Conservation (phyloP, 257 asterid species). For the Ilex aquifolium region DNA sequence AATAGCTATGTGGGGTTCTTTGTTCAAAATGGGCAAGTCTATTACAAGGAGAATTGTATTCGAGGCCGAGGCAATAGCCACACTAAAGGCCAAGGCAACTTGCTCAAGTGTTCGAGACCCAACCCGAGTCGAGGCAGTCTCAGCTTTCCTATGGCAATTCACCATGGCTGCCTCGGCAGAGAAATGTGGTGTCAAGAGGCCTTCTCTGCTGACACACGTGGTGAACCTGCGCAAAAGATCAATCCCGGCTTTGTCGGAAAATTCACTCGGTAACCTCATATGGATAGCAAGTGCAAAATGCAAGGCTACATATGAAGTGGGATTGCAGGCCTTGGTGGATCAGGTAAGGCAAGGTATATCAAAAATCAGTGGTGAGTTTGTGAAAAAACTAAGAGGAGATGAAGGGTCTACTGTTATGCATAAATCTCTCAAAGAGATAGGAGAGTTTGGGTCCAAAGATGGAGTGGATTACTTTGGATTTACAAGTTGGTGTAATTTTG, state of each 20-base stretch:
- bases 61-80: slow-evolving; percentile 26
- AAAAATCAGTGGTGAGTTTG: slow-evolving; percentile 29
- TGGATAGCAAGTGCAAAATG: slow-evolving; percentile 53
- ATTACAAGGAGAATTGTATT: slow-evolving; percentile 58
- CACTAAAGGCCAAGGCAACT: slow-evolving; percentile 28
- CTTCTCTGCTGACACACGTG: slow-evolving; percentile 56
- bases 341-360: slow-evolving; percentile 31
- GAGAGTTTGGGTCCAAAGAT: slow-evolving; percentile 32
- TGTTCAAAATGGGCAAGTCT: slow-evolving; percentile 53
- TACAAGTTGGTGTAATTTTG: slow-evolving; percentile 74
- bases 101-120: slow-evolving; percentile 11
- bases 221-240: slow-evolving; percentile 57
- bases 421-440: slow-evolving; percentile 38
- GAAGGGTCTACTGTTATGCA: slow-evolving; percentile 38
- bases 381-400: slow-evolving; percentile 35
- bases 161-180: slow-evolving; percentile 32
- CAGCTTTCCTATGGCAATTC: slow-evolving; percentile 63
- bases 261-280: slow-evolving; percentile 52
- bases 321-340: slow-evolving; percentile 26
- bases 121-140: slow-evolving; percentile 58
- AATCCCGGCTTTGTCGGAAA: slow-evolving; percentile 27
- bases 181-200: slow-evolving; percentile 17
- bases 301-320: slow-evolving; percentile 1
- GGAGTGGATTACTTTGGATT: slow-evolving; percentile 45
- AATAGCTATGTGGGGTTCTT: slow-evolving; percentile 46